Evolutionary conservation across 352 stramenopile genomes (phyloP).

Genomic region (Hyaloperonospora arabidopsidis): DNA sequence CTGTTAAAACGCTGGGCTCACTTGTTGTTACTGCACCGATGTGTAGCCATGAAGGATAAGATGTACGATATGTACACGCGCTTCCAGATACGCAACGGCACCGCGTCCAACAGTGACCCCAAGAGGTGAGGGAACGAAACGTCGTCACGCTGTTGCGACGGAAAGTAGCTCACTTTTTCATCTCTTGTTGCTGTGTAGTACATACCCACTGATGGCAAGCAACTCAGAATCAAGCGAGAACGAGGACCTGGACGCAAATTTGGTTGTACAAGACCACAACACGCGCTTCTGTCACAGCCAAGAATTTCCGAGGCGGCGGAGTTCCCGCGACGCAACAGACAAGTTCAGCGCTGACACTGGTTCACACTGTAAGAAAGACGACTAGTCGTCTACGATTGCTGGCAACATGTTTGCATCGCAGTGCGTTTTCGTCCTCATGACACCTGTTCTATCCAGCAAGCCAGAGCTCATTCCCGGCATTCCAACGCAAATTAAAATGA

Average conservation of each 20-base stretch:
- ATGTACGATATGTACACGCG: slow-evolving; percentile 78
- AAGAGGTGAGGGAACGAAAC: slow-evolving; percentile 41
- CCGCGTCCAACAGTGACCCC: slow-evolving; percentile 39
- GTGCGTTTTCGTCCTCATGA: slow-evolving; percentile 1
- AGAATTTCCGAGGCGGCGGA: slow-evolving; percentile 25
- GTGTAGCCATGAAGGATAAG: slow-evolving; percentile 65
- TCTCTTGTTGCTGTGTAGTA: slow-evolving; percentile 24
- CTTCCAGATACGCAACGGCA: slow-evolving; percentile 65
- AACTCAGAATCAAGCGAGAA: slow-evolving; percentile 71
- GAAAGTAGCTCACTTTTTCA: slow-evolving; percentile 2
- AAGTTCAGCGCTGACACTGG: slow-evolving; percentile 19
- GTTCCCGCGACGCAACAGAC: slow-evolving; percentile 14
- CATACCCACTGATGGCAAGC: slow-evolving; percentile 61
- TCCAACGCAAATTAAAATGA: slow-evolving; percentile 41
- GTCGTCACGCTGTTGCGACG: background rate
- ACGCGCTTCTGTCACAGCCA: slow-evolving; percentile 22
- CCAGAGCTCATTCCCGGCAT: too few relatives aligned
- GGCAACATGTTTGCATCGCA: background rate
- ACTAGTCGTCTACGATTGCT: slow-evolving; percentile 20
- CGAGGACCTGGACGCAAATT: slow-evolving; percentile 38
- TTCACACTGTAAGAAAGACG: slow-evolving; percentile 51
- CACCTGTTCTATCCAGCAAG: too few relatives aligned
- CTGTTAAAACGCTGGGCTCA: slow-evolving; percentile 5
- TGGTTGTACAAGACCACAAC: slow-evolving; percentile 37
- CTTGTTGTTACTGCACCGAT: slow-evolving; percentile 5